These are phyloP conservation scores for Silene conica DNA, from an alignment of 148 eudicot genomes.

Conservation along the genomic window DNA sequence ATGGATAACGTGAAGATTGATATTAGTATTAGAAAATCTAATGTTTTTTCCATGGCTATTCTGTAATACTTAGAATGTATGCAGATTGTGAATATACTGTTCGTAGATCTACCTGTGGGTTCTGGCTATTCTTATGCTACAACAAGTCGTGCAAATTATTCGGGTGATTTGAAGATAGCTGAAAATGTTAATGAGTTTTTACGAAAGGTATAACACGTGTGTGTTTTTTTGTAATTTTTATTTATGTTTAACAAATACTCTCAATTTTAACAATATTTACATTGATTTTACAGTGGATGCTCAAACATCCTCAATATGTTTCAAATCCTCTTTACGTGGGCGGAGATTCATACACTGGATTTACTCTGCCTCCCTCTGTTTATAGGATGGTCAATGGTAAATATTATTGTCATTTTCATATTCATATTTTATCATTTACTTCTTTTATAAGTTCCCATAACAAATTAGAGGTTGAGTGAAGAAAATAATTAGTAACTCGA, in stretches of 20 bases:
- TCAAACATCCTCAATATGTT: conserved; percentile 38
- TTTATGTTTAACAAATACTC: background rate
- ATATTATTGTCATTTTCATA: background rate
- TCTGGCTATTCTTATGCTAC: conserved; percentile 49
- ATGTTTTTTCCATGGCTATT: too few relatives aligned
- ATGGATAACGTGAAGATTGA: too few relatives aligned
- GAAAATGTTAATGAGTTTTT: conserved; percentile 35
- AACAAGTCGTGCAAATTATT: conserved; percentile 33
- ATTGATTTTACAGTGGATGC: conserved; percentile 40
- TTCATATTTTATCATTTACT: too few relatives aligned
- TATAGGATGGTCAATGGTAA: conserved; percentile 32
- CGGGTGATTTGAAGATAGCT: conserved; percentile 30
- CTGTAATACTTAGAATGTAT: background rate
- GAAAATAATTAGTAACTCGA: too few relatives aligned
- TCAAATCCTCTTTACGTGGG: conserved; percentile 54
- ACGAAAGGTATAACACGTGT: conserved; percentile 25
- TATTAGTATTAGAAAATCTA: too few relatives aligned
- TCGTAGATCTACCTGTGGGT: conserved; percentile 43
- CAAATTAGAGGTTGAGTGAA: too few relatives aligned
- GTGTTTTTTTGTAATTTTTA: background rate
- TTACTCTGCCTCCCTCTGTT: conserved; percentile 43
- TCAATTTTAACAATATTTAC: background rate
- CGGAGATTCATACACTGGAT: conserved; percentile 62
- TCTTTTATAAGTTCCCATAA: too few relatives aligned
- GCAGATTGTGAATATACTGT: conserved; percentile 44